Evolutionary conservation across 2,329 filamentous ascomycete species (phyloP).

Genomic region (Pseudonectria foliicola): DNA sequence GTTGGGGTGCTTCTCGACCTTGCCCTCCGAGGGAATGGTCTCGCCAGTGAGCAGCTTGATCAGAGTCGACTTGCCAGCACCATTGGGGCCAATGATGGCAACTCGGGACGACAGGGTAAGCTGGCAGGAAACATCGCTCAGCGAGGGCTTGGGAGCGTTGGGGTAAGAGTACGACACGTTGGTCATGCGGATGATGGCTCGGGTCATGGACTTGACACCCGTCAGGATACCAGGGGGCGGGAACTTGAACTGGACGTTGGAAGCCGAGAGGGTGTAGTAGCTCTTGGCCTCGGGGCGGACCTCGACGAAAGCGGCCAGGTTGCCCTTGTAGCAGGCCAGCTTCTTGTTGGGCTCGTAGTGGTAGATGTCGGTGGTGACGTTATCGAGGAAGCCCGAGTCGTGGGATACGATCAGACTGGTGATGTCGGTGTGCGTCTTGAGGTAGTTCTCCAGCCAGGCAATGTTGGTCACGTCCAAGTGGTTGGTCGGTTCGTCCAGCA

Average conservation of each 20-base stretch:
- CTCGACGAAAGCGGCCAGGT: conserved; percentile 77
- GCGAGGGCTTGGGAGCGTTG: conserved; percentile 78
- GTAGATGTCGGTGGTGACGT: conserved; percentile 97
- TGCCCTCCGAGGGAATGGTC: conserved; percentile 72
- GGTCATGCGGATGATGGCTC: conserved; percentile 91
- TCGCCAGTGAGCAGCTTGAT: conserved; percentile 97
- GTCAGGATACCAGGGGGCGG: conserved; percentile 88
- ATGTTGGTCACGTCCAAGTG: conserved; percentile 96
- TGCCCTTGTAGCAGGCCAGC: conserved; percentile 77
- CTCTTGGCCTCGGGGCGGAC: conserved; percentile 90
- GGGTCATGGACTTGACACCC: conserved; percentile 90
- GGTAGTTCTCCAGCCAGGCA: conserved; percentile 90
- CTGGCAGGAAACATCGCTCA: conserved; percentile 79
- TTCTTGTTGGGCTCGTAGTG: conserved; percentile 97
- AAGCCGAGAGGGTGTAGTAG: conserved; percentile 92
- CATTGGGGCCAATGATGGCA: conserved; percentile 94
- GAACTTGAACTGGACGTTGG: conserved; percentile 94
- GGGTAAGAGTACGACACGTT: conserved; percentile 92
- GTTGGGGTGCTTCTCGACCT: conserved; percentile 97
- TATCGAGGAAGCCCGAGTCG: conserved; percentile 95
- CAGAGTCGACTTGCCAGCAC: conserved; percentile 95
- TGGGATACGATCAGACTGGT: conserved; percentile 97
- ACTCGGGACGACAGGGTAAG: conserved; percentile 85
- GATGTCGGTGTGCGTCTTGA: conserved; percentile 92
- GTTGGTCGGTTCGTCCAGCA: conserved; percentile 98